Evolutionary conservation across 2,329 filamentous ascomycete genomes (phyloP).

Genomic region (Alternaria arbusti): DNA sequence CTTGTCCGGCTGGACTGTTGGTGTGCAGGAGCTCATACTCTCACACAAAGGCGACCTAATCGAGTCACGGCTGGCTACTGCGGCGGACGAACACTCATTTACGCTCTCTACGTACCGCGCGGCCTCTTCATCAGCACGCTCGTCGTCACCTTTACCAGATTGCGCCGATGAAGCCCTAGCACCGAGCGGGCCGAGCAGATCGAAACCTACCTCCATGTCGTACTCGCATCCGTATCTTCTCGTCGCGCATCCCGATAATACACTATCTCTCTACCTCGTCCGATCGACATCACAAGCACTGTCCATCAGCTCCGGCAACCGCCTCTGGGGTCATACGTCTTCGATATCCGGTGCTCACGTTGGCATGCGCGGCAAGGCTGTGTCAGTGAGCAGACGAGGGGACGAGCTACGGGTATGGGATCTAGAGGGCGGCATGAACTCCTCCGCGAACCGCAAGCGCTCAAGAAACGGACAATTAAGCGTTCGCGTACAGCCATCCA

Average conservation of each 20-base stretch:
- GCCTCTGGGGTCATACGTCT: constrained; percentile 91
- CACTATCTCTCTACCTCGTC: constrained; percentile 80
- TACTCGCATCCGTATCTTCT: constrained; percentile 82
- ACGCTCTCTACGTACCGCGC: constrained; percentile 41
- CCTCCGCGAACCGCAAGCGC: constrained; percentile 50
- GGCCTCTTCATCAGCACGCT: constrained; percentile 31
- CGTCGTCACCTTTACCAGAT: constrained; percentile 35
- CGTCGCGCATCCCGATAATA: constrained; percentile 85
- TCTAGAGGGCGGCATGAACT: constrained; percentile 72
- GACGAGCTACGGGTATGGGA: constrained; percentile 80
- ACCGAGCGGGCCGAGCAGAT: constrained; percentile 27
- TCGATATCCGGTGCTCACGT: constrained; percentile 86
- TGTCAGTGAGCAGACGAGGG: constrained; percentile 84
- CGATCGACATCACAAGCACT: constrained; percentile 71
- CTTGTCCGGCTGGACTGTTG: constrained; percentile 83
- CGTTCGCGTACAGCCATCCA: constrained; percentile 59
- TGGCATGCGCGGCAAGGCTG: constrained; percentile 82
- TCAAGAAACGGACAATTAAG: constrained; percentile 57
- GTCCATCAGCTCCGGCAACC: constrained; percentile 73
- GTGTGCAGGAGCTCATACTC: constrained; percentile 89
- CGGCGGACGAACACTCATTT: constrained; percentile 57
- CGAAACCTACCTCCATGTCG: constrained; percentile 58
- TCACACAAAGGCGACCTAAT: constrained; percentile 55
- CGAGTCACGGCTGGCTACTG: constrained; percentile 58
- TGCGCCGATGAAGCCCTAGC: constrained; percentile 26